Conservation (phyloP, 495 filamentous ascomycete species). For the Filosporella fistucella region DNA sequence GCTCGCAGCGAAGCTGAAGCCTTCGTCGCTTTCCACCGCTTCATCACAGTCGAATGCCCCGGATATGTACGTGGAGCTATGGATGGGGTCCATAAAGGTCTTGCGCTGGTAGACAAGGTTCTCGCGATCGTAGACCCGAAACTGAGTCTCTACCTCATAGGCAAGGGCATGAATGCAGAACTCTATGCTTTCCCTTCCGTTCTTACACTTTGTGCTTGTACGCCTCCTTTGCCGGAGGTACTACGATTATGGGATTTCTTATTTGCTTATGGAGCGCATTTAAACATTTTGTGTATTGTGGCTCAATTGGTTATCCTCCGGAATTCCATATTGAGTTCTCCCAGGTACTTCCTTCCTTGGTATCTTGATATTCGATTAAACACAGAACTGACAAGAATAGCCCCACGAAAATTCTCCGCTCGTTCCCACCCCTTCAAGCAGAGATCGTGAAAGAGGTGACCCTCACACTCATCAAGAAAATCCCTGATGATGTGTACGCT, state of each 20-base stretch:
- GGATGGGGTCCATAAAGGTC: conserved; percentile 93
- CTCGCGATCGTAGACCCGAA: conserved; percentile 86
- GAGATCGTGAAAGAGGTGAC: conserved; percentile 76
- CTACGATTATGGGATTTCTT: conserved; percentile 97
- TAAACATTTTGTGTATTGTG: conserved; percentile 96
- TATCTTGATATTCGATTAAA: not conserved
- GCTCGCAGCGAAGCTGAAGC: conserved; percentile 93
- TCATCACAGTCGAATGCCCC: conserved; percentile 84
- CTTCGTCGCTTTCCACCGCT: conserved; percentile 83
- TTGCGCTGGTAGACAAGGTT: conserved; percentile 86
- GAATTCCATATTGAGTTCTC: conserved; percentile 72
- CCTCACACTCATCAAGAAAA: conserved; percentile 73
- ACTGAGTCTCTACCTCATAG: conserved; percentile 74
- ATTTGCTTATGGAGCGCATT: conserved; percentile 88
- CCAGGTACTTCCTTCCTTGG: conserved; percentile 57
- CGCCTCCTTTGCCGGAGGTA: conserved; percentile 94
- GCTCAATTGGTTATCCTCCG: conserved; percentile 89
- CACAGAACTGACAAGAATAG: conserved; percentile 34
- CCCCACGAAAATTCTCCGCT: conserved; percentile 84
- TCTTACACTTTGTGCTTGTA: conserved; percentile 90
- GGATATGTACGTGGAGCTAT: conserved; percentile 94
- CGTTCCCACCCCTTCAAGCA: conserved; percentile 82
- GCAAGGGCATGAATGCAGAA: conserved; percentile 83
- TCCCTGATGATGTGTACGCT: conserved; percentile 83
- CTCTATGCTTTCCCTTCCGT: conserved; percentile 98